phyloP scores from a whole-genome alignment of 2,329 filamentous ascomycete species.

The Bretziella fagacearum region DNA sequence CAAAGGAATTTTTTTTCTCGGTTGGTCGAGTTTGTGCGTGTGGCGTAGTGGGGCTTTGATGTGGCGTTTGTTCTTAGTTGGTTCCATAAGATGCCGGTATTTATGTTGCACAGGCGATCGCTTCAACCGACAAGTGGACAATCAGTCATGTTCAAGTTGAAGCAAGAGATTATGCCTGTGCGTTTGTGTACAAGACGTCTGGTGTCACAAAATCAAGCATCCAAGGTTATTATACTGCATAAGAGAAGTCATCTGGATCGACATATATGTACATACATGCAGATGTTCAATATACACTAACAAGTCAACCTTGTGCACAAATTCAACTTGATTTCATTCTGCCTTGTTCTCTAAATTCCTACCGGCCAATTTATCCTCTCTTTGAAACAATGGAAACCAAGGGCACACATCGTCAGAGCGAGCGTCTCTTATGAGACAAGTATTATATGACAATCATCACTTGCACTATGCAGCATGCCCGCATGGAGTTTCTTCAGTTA shows the following conservation, averaged over 20 bases:
- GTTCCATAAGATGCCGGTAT: background rate
- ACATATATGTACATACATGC: too few species aligned
- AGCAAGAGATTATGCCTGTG: too few species aligned
- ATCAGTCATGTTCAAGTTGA: too few species aligned
- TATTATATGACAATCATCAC: background rate
- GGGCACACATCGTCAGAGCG: background rate
- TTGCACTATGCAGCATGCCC: too few species aligned
- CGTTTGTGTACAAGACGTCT: too few species aligned
- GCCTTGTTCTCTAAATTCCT: background rate
- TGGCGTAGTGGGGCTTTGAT: constrained; percentile 4
- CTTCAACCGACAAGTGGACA: too few species aligned
- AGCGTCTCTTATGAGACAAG: background rate
- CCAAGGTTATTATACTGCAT: too few species aligned
- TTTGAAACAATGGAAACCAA: background rate
- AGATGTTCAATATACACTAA: too few species aligned
- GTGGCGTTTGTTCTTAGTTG: background rate
- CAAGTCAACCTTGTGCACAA: background rate
- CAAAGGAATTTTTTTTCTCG: background rate
- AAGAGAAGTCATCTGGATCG: too few species aligned
- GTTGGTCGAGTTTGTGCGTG: constrained; percentile 8
- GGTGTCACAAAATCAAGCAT: too few species aligned
- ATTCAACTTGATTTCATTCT: background rate
- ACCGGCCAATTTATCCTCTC: background rate
- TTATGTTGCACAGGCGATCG: background rate
- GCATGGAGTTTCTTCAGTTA: too few species aligned